These are phyloP conservation scores for Cytospora leucostoma DNA, from an alignment of 2,329 filamentous ascomycete genomes.

Conservation along the genomic window DNA sequence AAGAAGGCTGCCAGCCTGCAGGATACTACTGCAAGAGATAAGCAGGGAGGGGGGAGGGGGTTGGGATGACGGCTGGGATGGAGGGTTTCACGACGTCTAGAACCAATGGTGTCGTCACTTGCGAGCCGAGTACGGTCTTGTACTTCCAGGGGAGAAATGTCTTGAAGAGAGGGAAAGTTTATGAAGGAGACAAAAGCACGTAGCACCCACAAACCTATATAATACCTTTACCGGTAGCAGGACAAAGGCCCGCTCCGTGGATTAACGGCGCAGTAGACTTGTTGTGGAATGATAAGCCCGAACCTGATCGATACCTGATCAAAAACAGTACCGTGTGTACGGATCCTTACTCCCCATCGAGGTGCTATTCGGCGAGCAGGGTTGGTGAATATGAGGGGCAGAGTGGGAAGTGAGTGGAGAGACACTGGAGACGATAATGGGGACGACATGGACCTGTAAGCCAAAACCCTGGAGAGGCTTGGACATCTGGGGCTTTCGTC, in stretches of 20 bases:
- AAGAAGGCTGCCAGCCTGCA: conserved; percentile 12
- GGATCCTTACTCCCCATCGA: conserved; percentile 1
- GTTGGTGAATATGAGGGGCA: conserved; percentile 16
- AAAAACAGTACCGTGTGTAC: neutral
- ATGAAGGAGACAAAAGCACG: conserved; percentile 10
- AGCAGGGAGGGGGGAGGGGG: neutral
- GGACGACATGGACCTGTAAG: conserved; percentile 4
- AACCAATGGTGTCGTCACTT: conserved; percentile 9
- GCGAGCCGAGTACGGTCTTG: neutral
- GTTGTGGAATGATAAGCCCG: neutral
- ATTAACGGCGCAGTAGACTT: neutral
- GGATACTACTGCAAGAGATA: conserved; percentile 18
- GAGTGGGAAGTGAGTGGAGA: neutral
- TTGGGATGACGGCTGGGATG: neutral
- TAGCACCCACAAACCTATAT: conserved; percentile 14
- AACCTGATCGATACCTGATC: neutral
- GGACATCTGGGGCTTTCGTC: neutral
- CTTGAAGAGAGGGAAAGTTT: neutral
- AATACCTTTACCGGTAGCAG: conserved; percentile 2
- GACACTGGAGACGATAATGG: conserved; percentile 11
- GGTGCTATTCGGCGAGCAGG: neutral
- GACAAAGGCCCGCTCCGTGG: neutral
- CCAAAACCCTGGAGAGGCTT: conserved; percentile 11
- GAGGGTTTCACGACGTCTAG: conserved; percentile 1
- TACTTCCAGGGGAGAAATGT: neutral